A percentile compares a stretch with the other conserved stretches of the same genome.
Evolutionary conservation across 2,329 filamentous ascomycete species (phyloP).

Genomic region (Colletotrichum sp.): DNA sequence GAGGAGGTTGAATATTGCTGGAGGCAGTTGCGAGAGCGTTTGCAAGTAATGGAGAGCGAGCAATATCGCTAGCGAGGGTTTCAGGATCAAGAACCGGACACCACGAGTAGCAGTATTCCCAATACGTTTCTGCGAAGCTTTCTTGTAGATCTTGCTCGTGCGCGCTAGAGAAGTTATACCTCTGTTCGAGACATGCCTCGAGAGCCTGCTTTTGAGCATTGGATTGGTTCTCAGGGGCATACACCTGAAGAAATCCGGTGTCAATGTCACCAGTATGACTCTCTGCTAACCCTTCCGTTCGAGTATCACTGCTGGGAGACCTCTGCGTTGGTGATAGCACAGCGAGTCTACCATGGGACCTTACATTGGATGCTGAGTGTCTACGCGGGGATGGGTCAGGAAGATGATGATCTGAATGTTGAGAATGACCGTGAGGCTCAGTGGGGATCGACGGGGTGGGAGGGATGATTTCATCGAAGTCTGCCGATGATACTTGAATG

Average conservation of each 20-base stretch:
- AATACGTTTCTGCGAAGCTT: conserved; percentile 47
- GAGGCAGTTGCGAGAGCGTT: conserved; percentile 44
- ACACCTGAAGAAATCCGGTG: conserved; percentile 38
- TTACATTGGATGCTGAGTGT: background rate
- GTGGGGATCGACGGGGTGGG: background rate
- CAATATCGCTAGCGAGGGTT: conserved; percentile 32
- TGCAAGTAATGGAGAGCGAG: conserved; percentile 36
- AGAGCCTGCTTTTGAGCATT: conserved; percentile 33
- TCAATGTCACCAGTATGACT: conserved; percentile 37
- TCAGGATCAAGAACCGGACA: conserved; percentile 43
- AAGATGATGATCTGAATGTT: background rate
- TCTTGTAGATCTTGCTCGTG: conserved; percentile 36
- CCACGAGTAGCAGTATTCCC: conserved; percentile 46
- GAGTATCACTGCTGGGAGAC: conserved; percentile 3
- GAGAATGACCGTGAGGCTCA: background rate
- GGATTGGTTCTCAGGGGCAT: conserved; percentile 35
- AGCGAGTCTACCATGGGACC: background rate
- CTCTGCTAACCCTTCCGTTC: conserved; percentile 21
- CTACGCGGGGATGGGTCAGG: background rate
- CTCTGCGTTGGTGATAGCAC: conserved; percentile 2
- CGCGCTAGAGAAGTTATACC: conserved; percentile 21
- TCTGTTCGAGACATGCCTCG: conserved; percentile 29
- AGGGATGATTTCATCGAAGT: background rate
- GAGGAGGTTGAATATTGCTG: conserved; percentile 45
- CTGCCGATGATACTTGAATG: background rate